Conservation (phyloP, 2,329 filamentous ascomycete genomes). For the Pestalotiopsis sp. region DNA sequence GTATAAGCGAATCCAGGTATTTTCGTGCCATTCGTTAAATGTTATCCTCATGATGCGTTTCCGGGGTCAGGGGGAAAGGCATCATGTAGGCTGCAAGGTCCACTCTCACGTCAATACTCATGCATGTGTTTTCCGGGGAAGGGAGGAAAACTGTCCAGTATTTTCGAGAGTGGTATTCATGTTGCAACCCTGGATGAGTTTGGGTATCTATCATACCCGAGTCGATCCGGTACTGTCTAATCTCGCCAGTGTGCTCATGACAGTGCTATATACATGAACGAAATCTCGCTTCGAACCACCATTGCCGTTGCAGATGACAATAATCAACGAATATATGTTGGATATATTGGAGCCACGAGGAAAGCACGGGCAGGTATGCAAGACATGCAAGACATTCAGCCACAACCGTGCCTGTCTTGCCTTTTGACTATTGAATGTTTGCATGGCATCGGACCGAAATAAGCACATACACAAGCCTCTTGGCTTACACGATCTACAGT, state of each 20-base stretch:
- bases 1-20: neutral
- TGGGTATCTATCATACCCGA: neutral
- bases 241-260: neutral
- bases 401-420: neutral
- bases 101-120: neutral
- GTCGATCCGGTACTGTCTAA: neutral
- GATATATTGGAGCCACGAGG: neutral
- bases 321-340: neutral
- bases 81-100: neutral
- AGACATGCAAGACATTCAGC: neutral
- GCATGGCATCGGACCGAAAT: neutral
- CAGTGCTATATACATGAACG: neutral
- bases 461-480: neutral
- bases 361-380: neutral
- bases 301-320: neutral
- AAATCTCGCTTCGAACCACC: neutral
- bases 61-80: neutral
- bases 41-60: neutral
- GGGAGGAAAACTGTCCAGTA: neutral
- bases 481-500: neutral
- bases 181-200: neutral
- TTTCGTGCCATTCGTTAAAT: neutral
- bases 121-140: neutral
- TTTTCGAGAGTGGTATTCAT: neutral
- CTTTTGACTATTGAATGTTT: neutral